Evolutionary conservation across 73 alveolate genomes (phyloP).

Genomic region (Diophrys sp.): DNA sequence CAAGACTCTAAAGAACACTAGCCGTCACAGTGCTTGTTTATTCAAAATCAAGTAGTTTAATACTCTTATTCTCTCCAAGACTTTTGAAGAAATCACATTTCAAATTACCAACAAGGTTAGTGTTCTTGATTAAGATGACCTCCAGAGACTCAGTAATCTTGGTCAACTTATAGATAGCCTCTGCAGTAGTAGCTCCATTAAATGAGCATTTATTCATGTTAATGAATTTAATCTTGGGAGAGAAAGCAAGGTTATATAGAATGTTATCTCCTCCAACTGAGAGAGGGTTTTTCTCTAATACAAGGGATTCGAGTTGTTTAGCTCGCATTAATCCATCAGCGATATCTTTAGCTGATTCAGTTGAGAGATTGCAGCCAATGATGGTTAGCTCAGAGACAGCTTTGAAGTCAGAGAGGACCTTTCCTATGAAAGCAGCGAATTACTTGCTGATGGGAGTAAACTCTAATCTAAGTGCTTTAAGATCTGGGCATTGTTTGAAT

Average conservation of each 20-base stretch:
- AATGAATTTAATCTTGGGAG: slow-evolving; percentile 79
- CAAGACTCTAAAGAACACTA: slow-evolving; percentile 40
- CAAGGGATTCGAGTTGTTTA: slow-evolving; percentile 74
- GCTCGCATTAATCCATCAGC: slow-evolving; percentile 99
- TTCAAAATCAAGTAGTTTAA: slow-evolving; percentile 71
- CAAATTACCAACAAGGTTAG: slow-evolving; percentile 29
- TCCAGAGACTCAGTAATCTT: slow-evolving; percentile 85
- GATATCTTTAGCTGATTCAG: slow-evolving; percentile 78
- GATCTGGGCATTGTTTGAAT: slow-evolving; percentile 9
- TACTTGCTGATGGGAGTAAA: not conserved
- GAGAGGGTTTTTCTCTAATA: slow-evolving; percentile 50
- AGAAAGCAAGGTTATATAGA: slow-evolving; percentile 91
- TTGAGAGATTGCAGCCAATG: slow-evolving; percentile 52
- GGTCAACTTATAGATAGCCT: slow-evolving; percentile 78
- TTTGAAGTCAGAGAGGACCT: slow-evolving; percentile 76
- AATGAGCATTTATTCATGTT: slow-evolving; percentile 65
- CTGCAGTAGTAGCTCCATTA: slow-evolving; percentile 36
- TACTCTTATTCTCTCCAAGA: slow-evolving; percentile 90
- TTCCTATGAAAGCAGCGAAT: slow-evolving; percentile 52
- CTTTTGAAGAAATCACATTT: slow-evolving; percentile 83
- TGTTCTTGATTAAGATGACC: slow-evolving; percentile 55
- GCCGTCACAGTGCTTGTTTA: slow-evolving; percentile 34
- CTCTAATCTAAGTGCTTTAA: not conserved
- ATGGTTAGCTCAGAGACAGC: slow-evolving; percentile 70
- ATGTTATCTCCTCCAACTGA: slow-evolving; percentile 80